Conservation (phyloP, 1,139 yeast species). For the Taphrina populina region DNA sequence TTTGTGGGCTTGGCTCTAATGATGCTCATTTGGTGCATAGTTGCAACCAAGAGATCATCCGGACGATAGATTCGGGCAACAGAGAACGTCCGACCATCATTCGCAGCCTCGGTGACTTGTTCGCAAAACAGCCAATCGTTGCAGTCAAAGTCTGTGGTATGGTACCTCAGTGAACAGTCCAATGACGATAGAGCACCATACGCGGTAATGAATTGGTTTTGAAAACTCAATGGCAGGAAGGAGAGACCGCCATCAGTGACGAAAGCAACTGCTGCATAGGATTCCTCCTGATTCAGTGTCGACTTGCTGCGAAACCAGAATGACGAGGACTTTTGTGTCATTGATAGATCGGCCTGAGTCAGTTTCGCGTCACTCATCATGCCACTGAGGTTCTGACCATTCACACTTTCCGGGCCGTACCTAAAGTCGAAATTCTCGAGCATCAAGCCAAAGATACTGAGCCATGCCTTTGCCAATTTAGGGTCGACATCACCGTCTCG, state of each 20-base stretch:
- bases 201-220: background rate
- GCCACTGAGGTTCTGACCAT: conserved; percentile 4
- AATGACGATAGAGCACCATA: conserved; percentile 13
- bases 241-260: conserved; percentile 15
- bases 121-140: conserved; percentile 11
- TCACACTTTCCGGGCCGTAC: background rate
- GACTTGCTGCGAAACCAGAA: conserved; percentile 3
- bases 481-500: background rate
- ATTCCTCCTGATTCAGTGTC: conserved; percentile 1
- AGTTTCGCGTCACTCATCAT: background rate
- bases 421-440: background rate
- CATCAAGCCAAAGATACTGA: background rate
- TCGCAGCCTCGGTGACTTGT: conserved; percentile 15
- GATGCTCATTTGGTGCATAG: conserved; percentile 11
- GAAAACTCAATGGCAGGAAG: conserved; percentile 8
- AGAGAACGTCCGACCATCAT: conserved; percentile 19
- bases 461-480: background rate
- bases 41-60: conserved; percentile 8
- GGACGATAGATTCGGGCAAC: conserved; percentile 9
- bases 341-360: conserved; percentile 3
- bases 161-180: conserved; percentile 10
- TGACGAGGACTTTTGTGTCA: conserved; percentile 6
- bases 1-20: background rate
- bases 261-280: conserved; percentile 10
- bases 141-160: conserved; percentile 12